Evolutionary conservation across 2,329 filamentous ascomycete genomes (phyloP).

Genomic region (Elsinoe australis): DNA sequence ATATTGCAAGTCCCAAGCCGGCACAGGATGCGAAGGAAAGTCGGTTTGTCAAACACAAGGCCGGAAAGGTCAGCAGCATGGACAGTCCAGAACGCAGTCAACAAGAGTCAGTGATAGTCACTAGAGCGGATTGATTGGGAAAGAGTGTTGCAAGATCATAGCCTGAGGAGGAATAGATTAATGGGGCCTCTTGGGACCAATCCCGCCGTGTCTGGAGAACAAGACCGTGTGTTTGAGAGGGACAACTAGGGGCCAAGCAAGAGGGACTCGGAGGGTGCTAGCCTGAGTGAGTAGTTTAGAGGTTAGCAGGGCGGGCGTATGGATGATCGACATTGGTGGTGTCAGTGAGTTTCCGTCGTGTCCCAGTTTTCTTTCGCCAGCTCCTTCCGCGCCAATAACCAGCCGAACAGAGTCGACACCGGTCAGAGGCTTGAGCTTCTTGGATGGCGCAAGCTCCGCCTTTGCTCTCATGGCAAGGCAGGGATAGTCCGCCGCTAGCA

Average conservation of each 20-base stretch:
- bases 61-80: background rate
- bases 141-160: slow-evolving; percentile 13
- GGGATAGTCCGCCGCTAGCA: slow-evolving; percentile 3
- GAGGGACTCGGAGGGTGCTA: background rate
- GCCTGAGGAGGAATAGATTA: slow-evolving; percentile 15
- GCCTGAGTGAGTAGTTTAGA: slow-evolving; percentile 8
- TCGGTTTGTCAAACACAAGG: slow-evolving; percentile 1
- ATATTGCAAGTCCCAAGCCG: slow-evolving; percentile 8
- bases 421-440: slow-evolving; percentile 10
- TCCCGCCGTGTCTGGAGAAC: background rate
- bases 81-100: slow-evolving; percentile 10
- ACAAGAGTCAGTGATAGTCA: slow-evolving; percentile 14
- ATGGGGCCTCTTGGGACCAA: slow-evolving; percentile 12
- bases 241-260: slow-evolving; percentile 11
- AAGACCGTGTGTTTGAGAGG: background rate
- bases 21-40: slow-evolving; percentile 1
- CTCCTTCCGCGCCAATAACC: background rate
- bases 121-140: slow-evolving; percentile 15
- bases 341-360: too few species aligned
- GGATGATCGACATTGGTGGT: slow-evolving; percentile 10
- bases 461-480: background rate
- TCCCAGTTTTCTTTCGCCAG: background rate
- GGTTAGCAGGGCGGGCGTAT: too few species aligned
- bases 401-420: slow-evolving; percentile 12
- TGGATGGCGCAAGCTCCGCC: slow-evolving; percentile 10